A percentile compares a stretch with the other conserved stretches of the same genome.
These are phyloP conservation scores for Trichoderma aggressivum DNA, from an alignment of 2,329 filamentous ascomycete genomes.

Conservation along the genomic window DNA sequence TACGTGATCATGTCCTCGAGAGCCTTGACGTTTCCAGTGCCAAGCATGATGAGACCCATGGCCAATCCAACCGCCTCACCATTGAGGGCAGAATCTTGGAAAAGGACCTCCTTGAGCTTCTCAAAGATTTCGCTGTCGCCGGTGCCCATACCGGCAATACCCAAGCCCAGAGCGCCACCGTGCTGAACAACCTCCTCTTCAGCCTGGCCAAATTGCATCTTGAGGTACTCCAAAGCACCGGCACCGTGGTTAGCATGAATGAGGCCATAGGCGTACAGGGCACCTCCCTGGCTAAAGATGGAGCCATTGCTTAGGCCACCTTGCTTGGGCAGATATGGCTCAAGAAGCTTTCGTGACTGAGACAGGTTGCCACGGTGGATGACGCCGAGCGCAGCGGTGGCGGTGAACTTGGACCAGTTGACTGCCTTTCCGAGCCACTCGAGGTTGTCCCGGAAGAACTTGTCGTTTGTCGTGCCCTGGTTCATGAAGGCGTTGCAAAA, in stretches of 20 bases:
- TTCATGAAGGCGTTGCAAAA: constrained; percentile 99
- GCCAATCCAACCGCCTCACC: constrained; percentile 93
- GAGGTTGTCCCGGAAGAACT: constrained; percentile 96
- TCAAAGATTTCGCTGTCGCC: constrained; percentile 89
- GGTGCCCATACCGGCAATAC: constrained; percentile 96
- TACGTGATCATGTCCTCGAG: constrained; percentile 97
- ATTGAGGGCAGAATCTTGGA: constrained; percentile 91
- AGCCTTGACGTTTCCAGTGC: constrained; percentile 91
- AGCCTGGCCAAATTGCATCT: constrained; percentile 68
- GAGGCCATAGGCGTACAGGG: constrained; percentile 88
- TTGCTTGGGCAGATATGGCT: constrained; percentile 85
- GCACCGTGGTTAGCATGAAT: constrained; percentile 98
- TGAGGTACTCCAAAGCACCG: constrained; percentile 78
- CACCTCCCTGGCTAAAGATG: constrained; percentile 92
- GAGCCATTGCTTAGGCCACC: constrained; percentile 75
- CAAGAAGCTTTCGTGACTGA: constrained; percentile 87
- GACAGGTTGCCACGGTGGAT: constrained; percentile 94
- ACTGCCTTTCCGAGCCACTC: constrained; percentile 98
- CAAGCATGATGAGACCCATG: constrained; percentile 98
- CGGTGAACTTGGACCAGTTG: constrained; percentile 99
- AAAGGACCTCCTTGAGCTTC: constrained; percentile 82
- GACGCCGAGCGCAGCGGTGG: constrained; percentile 91
- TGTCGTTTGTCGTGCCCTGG: constrained; percentile 94
- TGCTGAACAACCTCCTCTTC: constrained; percentile 95
- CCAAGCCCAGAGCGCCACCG: constrained; percentile 88